A percentile compares a stretch with the other conserved stretches of the same genome.
These are phyloP conservation scores for Aspergillus olivimuriae DNA, from an alignment of 495 filamentous ascomycete genomes.

Conservation along the genomic window DNA sequence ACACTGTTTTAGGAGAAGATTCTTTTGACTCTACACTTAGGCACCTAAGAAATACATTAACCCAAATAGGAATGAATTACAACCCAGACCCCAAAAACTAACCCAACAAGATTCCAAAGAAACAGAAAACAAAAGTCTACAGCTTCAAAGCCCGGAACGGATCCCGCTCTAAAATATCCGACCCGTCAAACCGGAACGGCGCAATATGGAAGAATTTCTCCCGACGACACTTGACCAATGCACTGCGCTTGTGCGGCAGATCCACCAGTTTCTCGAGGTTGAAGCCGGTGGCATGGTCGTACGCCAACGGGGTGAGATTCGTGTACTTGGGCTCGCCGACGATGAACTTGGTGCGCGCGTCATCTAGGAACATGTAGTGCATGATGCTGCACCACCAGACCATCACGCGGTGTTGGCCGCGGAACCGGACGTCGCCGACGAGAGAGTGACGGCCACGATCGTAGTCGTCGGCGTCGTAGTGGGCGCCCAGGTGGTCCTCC, in stretches of 20 bases:
- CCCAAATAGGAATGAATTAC: neutral
- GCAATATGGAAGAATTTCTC: slow-evolving; percentile 60
- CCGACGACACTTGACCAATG: slow-evolving; percentile 45
- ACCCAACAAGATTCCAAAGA: neutral
- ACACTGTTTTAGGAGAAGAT: no score
- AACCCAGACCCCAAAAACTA: neutral
- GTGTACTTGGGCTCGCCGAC: slow-evolving; percentile 58
- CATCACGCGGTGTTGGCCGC: slow-evolving; percentile 57
- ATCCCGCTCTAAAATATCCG: slow-evolving; percentile 18
- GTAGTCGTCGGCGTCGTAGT: slow-evolving; percentile 51
- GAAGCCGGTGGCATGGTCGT: slow-evolving; percentile 56
- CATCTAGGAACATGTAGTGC: slow-evolving; percentile 61
- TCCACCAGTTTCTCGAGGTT: slow-evolving; percentile 55
- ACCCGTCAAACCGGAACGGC: slow-evolving; percentile 37
- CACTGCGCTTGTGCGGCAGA: slow-evolving; percentile 54
- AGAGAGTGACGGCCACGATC: slow-evolving; percentile 61
- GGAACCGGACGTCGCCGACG: slow-evolving; percentile 54
- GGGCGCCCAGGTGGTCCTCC: slow-evolving; percentile 56
- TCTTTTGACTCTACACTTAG: no score
- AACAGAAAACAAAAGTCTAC: slow-evolving; percentile 10
- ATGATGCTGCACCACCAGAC: slow-evolving; percentile 63
- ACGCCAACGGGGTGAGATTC: slow-evolving; percentile 50
- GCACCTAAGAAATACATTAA: neutral
- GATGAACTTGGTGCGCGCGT: slow-evolving; percentile 51
- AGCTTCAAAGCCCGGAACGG: slow-evolving; percentile 21